Conservation (phyloP, 805 yeast genomes). For the Metschnikowia continentalis region DNA sequence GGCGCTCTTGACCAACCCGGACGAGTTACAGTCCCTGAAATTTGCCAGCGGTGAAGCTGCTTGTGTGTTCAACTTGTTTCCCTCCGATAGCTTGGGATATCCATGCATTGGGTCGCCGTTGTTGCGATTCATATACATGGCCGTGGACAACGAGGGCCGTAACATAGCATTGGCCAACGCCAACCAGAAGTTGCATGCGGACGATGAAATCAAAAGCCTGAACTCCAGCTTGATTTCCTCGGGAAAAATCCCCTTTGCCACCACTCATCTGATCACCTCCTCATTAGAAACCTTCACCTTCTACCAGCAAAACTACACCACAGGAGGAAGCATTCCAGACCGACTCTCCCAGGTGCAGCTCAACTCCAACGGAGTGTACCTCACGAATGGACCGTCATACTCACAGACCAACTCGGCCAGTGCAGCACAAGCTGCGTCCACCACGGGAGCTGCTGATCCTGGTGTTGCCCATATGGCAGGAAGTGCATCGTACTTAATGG, state of each 20-base stretch:
- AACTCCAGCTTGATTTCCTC: conserved; percentile 30
- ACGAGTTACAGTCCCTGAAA: conserved; percentile 33
- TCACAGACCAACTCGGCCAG: conserved; percentile 12
- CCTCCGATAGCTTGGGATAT: conserved; percentile 46
- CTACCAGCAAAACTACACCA: conserved; percentile 8
- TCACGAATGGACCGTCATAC: conserved; percentile 14
- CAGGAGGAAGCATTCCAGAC: conserved; percentile 20
- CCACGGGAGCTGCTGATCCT: conserved; percentile 7
- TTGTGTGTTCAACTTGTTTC: conserved; percentile 51
- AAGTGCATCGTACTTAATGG: conserved; percentile 1
- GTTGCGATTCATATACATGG: conserved; percentile 50
- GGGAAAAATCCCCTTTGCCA: conserved; percentile 51
- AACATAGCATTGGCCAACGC: conserved; percentile 56
- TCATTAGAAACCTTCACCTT: conserved; percentile 11
- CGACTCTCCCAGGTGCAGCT: conserved; percentile 25
- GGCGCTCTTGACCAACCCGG: conserved; percentile 38
- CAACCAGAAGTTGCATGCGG: conserved; percentile 18
- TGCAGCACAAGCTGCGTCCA: conserved; percentile 17
- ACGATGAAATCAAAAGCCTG: conserved; percentile 10
- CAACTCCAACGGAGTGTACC: conserved; percentile 26
- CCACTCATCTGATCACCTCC: conserved; percentile 4
- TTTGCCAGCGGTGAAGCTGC: conserved; percentile 55
- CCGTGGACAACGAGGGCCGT: conserved; percentile 57
- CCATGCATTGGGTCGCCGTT: conserved; percentile 58
- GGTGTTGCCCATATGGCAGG: background rate